Percentiles rank a stretch among this genome's conserved stretches.
Evolutionary conservation across 78 protist genomes (phyloP).

Genomic region (Dictyostelium purpureum): DNA sequence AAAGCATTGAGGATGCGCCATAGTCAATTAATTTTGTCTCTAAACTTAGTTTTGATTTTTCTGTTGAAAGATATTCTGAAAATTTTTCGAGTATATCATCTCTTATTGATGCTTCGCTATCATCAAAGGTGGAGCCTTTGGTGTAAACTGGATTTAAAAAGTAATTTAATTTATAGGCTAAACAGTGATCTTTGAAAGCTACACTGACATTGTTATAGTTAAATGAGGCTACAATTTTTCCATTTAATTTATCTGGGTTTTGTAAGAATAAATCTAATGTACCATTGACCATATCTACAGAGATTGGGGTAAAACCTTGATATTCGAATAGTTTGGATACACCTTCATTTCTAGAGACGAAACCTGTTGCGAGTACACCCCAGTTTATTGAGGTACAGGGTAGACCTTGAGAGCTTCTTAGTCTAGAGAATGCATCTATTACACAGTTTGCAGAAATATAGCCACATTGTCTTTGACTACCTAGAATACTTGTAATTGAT

Average conservation of each 20-base stretch:
- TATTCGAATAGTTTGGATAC: background rate
- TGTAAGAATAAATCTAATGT: background rate
- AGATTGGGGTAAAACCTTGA: background rate
- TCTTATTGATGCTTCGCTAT: background rate
- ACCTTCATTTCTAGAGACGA: constrained; percentile 21
- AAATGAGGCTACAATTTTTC: background rate
- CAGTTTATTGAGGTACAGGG: constrained; percentile 39
- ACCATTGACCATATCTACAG: background rate
- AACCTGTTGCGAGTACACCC: constrained; percentile 73
- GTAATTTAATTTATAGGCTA: background rate
- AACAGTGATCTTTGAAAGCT: background rate
- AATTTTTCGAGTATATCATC: background rate
- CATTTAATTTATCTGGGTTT: background rate
- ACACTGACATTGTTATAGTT: background rate
- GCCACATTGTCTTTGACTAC: constrained; percentile 59
- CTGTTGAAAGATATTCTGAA: background rate
- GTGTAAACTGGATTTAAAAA: background rate
- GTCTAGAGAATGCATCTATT: constrained; percentile 58
- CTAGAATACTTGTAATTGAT: constrained; percentile 43
- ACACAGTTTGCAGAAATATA: constrained; percentile 85
- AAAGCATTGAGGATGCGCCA: constrained; percentile 2
- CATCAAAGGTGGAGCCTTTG: background rate
- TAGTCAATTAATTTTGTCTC: constrained; percentile 7
- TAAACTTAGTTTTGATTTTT: background rate
- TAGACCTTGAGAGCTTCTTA: constrained; percentile 31